Conservation (phyloP, 2,329 filamentous ascomycete genomes). For the Lojkania enalia region DNA sequence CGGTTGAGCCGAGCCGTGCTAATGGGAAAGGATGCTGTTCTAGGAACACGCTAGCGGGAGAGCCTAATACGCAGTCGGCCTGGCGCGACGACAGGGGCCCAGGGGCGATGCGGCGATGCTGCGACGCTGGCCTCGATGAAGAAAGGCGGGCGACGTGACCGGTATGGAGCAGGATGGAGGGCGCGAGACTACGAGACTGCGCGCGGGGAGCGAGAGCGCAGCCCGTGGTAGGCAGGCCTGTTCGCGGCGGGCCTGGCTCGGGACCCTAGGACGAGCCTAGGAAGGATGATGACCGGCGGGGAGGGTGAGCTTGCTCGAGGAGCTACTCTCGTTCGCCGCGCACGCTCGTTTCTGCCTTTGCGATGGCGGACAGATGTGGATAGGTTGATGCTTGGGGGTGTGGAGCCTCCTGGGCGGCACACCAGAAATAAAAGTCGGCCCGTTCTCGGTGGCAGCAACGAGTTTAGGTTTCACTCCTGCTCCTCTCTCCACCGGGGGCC, state of each 20-base stretch:
- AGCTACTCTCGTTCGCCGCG: neutral
- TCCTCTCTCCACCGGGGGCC: too few relatives aligned
- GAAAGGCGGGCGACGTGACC: neutral
- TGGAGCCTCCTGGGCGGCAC: neutral
- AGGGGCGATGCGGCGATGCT: constrained; percentile 13
- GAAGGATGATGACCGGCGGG: neutral
- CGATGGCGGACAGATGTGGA: neutral
- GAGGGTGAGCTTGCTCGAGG: neutral
- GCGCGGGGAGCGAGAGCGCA: neutral
- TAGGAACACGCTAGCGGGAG: constrained; percentile 23
- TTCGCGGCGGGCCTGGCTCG: too few relatives aligned
- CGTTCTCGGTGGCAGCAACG: constrained; percentile 31
- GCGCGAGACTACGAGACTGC: neutral
- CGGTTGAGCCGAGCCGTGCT: constrained; percentile 42
- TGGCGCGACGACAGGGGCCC: constrained; percentile 25
- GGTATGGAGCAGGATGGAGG: too few relatives aligned
- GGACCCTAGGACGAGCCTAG: too few relatives aligned
- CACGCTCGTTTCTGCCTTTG: neutral
- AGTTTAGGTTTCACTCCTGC: constrained; percentile 19
- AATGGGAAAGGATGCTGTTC: constrained; percentile 35
- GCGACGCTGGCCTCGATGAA: constrained; percentile 14
- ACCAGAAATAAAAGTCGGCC: constrained; percentile 30
- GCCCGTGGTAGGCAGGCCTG: neutral
- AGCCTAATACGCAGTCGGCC: constrained; percentile 23
- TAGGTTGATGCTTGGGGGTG: neutral